These are phyloP conservation scores for Castanea mollissima DNA, from an alignment of 306 rosid species.

Conservation along the genomic window DNA sequence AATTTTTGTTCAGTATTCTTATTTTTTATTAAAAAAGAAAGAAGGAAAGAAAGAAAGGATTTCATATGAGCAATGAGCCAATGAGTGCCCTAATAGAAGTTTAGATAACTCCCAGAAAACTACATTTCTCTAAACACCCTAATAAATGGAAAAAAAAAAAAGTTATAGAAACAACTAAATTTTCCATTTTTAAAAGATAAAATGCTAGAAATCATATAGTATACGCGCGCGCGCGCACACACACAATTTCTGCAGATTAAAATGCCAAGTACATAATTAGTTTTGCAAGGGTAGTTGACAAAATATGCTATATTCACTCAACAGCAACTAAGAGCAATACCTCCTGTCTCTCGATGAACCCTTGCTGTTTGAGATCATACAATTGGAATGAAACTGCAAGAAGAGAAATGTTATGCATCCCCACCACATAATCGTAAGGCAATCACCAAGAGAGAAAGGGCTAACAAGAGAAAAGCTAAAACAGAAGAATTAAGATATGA, in stretches of 20 bases:
- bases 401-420: slow-evolving; percentile 30
- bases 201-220: neutral
- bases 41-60: neutral
- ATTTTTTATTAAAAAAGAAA: neutral
- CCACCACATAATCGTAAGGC: slow-evolving; percentile 1
- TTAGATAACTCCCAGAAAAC: neutral
- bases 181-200: neutral
- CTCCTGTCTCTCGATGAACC: slow-evolving; percentile 73
- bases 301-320: slow-evolving; percentile 21
- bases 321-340: slow-evolving; percentile 32
- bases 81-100: neutral
- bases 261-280: neutral
- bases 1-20: slow-evolving; percentile 18
- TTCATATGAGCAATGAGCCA: neutral
- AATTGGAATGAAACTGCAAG: slow-evolving; percentile 76
- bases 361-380: slow-evolving; percentile 81
- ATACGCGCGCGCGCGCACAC: neutral
- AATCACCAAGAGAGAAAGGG: slow-evolving; percentile 10
- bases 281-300: neutral
- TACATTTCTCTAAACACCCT: neutral
- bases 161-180: neutral
- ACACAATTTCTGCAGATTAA: neutral
- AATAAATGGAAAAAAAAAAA: neutral
- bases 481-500: slow-evolving; percentile 1
- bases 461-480: neutral